Evolutionary conservation across 257 asterid species (phyloP), one percentile per base, ranked within the genome.

Genomic region (Pogostemon cablin): DNA sequence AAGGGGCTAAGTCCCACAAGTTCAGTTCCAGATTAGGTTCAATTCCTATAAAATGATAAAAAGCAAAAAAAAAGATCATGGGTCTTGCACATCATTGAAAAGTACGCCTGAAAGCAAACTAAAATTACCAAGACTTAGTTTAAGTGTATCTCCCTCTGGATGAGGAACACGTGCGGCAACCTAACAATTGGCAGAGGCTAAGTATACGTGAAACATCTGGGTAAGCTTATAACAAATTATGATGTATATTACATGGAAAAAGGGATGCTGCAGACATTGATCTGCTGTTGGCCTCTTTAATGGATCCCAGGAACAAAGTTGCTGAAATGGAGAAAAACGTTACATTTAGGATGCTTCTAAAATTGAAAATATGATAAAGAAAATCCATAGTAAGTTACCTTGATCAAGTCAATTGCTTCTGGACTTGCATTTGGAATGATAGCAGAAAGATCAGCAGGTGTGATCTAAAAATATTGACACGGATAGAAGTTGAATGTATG

Each of bases 301-400:
- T 20, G 98, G 98, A 84, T 93, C 97, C 97, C 98, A 93, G 3
- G 98, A 88, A 72, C 86, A 86, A 63, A 93, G 96, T 93, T 90
- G 93, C 98, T 93, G 86, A 57, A 74, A 15, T 32, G 62, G 76
- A 42, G 62, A 8, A 50, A 44, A 72, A 35, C 34, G 20, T 37
- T 48, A 69, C 52, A 38, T 65, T 55, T 11, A 35, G 52, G 11
- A 64, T 37, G 46, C 74, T 39, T 43, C n/a, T 46, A 47, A 42
- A 53, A 42, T 25, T 42, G 57, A 64, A 78, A 61, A 42, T 7
- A 49, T 32, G 53, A 12, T 9, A 69, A 65, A 59, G 5, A 47
- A 77, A 60, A 71, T 11, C 40, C 44, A 58, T 6, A 50, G 54
- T 5, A 71, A 59, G 56, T 56, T 81, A 90, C 98, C 96, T 90